Evolutionary conservation across 2,329 filamentous ascomycete genomes (phyloP), one percentile per base, ranked within the genome.

Genomic region (Anthostomella pinea): DNA sequence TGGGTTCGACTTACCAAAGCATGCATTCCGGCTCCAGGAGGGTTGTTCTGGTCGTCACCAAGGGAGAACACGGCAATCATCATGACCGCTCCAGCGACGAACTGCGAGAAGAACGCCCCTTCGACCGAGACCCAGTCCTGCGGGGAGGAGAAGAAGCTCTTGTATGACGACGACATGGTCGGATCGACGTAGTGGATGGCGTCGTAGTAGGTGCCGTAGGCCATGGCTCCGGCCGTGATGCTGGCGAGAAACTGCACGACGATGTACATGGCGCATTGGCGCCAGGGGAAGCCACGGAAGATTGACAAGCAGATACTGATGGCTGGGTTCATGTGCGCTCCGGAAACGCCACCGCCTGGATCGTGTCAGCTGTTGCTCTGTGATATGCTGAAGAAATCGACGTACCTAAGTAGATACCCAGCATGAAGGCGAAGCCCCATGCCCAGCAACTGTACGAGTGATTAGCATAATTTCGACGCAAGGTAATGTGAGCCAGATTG

Each of bases 231-330:
- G 1, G 57, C 60, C 3, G 43, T 48, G 6, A 61, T 44, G n/a
- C 53, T 48, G 5, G 52, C 59, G 5, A 56, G 2, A n/a, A 63
- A 53, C 42, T 63, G 60, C 3, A 51, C 52, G 6, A 47, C 7
- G 8, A 62, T 34, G 32, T 62, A 64, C 9, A 54, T 23, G 15
- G 38, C 32, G 11, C 63, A 65, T 9, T 55, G 53, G 15, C 43
- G 39, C 59, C 59, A 63, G 2, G 62, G 62, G 11, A 65, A 66
- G 0, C 61, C 60, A 4, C 63, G 58, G 35, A 64, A 66, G 0
- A 66, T 18, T 0, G 55, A 56, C 0, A 66, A 37, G 0, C 55
- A 54, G 10, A 65, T 51, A 1, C 62, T 65, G 14, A 66, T 60
- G 2, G 58, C 55, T 8, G 63, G 63, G 25, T 65, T 58, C 54